Evolutionary conservation across 805 yeast species (phyloP).

Genomic region (Candida lessepsii): DNA sequence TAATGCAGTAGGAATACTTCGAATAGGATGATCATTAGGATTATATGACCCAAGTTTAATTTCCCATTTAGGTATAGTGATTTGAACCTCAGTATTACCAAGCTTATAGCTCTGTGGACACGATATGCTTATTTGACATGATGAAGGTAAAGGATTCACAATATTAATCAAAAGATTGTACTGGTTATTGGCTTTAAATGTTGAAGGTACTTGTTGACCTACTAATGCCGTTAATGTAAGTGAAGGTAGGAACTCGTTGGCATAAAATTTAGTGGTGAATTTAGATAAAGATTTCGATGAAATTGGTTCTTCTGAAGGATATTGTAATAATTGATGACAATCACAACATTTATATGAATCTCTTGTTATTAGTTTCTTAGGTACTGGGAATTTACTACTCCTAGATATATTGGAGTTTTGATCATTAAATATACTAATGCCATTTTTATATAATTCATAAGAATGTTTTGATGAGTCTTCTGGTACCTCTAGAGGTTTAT

Average conservation of each 20-base stretch:
- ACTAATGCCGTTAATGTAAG: slow-evolving; percentile 20
- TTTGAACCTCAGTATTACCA: slow-evolving; percentile 7
- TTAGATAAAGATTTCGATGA: slow-evolving; percentile 25
- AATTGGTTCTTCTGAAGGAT: slow-evolving; percentile 26
- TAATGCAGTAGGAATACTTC: slow-evolving; percentile 35
- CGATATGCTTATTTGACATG: slow-evolving; percentile 23
- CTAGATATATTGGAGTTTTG: not conserved
- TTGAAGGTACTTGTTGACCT: slow-evolving; percentile 5
- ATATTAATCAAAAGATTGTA: slow-evolving; percentile 26
- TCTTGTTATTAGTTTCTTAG: slow-evolving; percentile 26
- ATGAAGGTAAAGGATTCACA: slow-evolving; percentile 28
- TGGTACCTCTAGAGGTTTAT: not conserved
- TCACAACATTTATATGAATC: slow-evolving; percentile 25
- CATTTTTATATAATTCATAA: not conserved
- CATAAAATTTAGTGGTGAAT: slow-evolving; percentile 25
- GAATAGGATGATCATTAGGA: slow-evolving; percentile 22
- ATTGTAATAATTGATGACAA: slow-evolving; percentile 27
- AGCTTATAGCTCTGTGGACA: slow-evolving; percentile 18
- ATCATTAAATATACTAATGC: slow-evolving; percentile 1
- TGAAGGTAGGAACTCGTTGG: slow-evolving; percentile 34
- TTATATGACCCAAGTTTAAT: slow-evolving; percentile 21
- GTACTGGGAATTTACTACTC: slow-evolving; percentile 19
- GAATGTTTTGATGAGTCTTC: not conserved
- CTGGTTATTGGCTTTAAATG: not conserved
- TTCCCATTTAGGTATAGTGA: slow-evolving; percentile 27